Evolutionary conservation across 352 stramenopile species (phyloP).

Genomic region (Globisporangium lucens): DNA sequence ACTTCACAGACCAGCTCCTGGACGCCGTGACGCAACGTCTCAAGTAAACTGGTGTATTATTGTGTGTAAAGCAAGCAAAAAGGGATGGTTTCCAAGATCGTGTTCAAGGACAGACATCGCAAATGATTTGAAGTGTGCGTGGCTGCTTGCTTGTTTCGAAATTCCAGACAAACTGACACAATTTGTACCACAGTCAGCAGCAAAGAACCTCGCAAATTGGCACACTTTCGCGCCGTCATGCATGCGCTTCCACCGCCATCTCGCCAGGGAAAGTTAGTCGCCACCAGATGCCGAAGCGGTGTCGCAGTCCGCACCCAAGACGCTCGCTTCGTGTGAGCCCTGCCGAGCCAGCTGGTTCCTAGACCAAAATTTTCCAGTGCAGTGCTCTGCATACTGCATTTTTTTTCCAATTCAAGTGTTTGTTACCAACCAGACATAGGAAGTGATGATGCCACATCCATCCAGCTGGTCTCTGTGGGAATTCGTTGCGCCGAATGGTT

Average conservation of each 20-base stretch:
- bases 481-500: neutral
- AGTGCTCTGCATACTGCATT: too few species aligned
- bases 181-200: too few species aligned
- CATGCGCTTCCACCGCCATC: neutral
- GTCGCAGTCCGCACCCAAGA: neutral
- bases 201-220: too few species aligned
- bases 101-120: neutral
- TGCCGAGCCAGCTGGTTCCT: too few species aligned
- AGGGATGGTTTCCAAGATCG: neutral
- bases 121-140: too few species aligned
- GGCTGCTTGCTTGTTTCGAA: neutral
- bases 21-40: slow-evolving; percentile 58
- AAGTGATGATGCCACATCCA: neutral
- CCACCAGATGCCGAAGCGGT: neutral
- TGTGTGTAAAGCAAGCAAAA: neutral
- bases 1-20: slow-evolving; percentile 76
- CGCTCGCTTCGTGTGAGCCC: too few species aligned
- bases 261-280: neutral
- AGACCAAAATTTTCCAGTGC: too few species aligned
- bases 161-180: too few species aligned
- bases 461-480: neutral
- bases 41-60: slow-evolving; percentile 36
- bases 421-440: too few species aligned
- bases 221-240: neutral
- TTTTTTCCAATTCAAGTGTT: too few species aligned